A percentile compares a stretch with the other conserved stretches of the same genome.
Conservation (phyloP, 805 yeast species). For the Cyberlindnera subsufficiens region DNA sequence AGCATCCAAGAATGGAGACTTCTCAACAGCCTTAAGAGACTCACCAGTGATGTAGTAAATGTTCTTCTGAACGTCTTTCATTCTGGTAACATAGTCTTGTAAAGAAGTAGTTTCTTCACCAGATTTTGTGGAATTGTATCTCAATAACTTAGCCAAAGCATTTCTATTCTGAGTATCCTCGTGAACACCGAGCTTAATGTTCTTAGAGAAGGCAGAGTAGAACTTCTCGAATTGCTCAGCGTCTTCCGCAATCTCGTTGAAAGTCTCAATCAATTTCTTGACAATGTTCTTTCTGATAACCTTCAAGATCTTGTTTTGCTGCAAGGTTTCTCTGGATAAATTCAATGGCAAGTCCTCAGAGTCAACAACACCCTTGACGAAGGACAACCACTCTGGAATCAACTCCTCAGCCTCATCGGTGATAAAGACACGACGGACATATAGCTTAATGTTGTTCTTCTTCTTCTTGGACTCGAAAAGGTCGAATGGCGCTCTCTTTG, state of each 20-base stretch:
- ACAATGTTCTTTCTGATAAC: constrained; percentile 98
- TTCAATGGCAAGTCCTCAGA: constrained; percentile 99
- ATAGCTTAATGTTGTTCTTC: constrained; percentile 97
- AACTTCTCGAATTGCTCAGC: constrained; percentile 97
- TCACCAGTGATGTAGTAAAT: constrained; percentile 99
- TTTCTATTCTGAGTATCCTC: constrained; percentile 98
- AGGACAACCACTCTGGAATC: constrained; percentile 97
- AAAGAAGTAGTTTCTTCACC: constrained; percentile 90
- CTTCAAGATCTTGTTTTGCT: constrained; percentile 99
- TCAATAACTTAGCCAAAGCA: constrained; percentile 90
- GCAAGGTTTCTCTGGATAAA: constrained; percentile 99
- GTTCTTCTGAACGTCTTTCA: constrained; percentile 99
- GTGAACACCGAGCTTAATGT: constrained; percentile 97
- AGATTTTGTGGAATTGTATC: constrained; percentile 96
- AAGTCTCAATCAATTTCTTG: constrained; percentile 96
- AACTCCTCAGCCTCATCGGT: constrained; percentile 99
- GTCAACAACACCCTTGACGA: constrained; percentile 99
- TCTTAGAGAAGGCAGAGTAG: constrained; percentile 97
- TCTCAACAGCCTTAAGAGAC: constrained; percentile 93
- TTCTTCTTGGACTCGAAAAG: constrained; percentile 97
- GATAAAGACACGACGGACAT: constrained; percentile 98
- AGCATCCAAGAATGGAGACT: constrained; percentile 98
- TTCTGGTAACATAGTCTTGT: constrained; percentile 96
- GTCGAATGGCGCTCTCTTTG: constrained; percentile 99
- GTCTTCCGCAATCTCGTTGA: constrained; percentile 99